phyloP scores from a whole-genome alignment of 352 stramenopile species.

The Pythium aquatile region DNA sequence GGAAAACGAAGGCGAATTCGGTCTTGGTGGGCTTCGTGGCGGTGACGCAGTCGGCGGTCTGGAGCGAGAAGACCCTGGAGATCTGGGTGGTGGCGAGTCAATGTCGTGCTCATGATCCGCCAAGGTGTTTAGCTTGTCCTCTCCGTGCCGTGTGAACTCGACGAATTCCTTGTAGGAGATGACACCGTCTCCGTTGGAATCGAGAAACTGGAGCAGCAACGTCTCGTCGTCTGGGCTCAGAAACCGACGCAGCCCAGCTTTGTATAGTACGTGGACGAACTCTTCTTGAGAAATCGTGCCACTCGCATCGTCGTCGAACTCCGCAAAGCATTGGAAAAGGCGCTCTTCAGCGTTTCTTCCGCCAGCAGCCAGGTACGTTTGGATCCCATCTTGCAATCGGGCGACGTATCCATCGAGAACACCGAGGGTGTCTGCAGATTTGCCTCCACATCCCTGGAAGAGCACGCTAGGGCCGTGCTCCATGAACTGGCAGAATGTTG shows the following conservation, averaged over 20 bases:
- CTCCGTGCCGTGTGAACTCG: conserved; percentile 50
- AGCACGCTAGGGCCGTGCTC: conserved; percentile 46
- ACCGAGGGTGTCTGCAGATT: conserved; percentile 10
- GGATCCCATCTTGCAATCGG: conserved; percentile 54
- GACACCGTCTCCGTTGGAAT: conserved; percentile 55
- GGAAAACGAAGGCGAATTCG: conserved; percentile 9
- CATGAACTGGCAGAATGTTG: conserved; percentile 56
- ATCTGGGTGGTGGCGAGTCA: background rate
- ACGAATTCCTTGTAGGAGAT: conserved; percentile 74
- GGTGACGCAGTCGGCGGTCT: conserved; percentile 6
- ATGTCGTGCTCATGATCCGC: conserved; percentile 13
- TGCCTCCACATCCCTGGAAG: conserved; percentile 33
- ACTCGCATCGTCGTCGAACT: conserved; percentile 52
- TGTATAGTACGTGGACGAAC: conserved; percentile 66
- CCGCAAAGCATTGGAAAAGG: conserved; percentile 48
- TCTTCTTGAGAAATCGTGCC: conserved; percentile 59
- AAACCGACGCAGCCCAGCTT: conserved; percentile 57
- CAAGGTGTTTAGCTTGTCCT: conserved; percentile 35
- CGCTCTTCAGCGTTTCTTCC: conserved; percentile 51
- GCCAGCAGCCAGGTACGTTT: conserved; percentile 45
- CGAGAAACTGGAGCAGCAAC: conserved; percentile 67
- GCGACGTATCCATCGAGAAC: conserved; percentile 56
- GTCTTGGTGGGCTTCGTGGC: conserved; percentile 10
- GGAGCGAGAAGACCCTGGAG: conserved; percentile 7
- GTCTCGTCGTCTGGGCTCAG: conserved; percentile 60